Conservation (phyloP, 2,329 filamentous ascomycete genomes). For the Fusarium sp. region DNA sequence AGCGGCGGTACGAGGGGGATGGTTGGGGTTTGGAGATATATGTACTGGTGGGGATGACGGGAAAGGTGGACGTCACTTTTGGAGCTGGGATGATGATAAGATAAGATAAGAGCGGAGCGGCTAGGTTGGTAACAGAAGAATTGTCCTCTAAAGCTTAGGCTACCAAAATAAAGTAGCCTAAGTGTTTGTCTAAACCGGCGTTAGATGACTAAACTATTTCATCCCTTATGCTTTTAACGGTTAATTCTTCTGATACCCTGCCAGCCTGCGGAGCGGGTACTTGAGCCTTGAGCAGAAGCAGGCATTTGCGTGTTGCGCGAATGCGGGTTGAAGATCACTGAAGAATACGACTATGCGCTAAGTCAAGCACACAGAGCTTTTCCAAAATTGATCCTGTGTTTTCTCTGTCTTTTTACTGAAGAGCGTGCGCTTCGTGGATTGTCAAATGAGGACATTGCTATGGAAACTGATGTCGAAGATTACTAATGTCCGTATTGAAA, state of each 20-base stretch:
- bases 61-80: slow-evolving; percentile 39
- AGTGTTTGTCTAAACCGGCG: no score
- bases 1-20: slow-evolving; percentile 16
- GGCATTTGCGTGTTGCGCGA: no score
- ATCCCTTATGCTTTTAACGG: no score
- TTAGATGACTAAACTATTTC: no score
- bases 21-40: slow-evolving; percentile 34
- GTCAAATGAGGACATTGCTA: no score
- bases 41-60: slow-evolving; percentile 41
- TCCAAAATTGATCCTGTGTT: not conserved
- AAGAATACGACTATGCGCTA: slow-evolving; percentile 21
- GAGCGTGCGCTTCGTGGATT: not conserved
- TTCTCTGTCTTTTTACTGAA: not conserved
- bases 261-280: no score
- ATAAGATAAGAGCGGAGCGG: slow-evolving; percentile 12
- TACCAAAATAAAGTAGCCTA: no score
- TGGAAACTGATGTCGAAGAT: not conserved
- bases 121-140: no score
- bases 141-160: no score
- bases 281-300: no score
- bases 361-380: not conserved
- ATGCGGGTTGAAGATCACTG: not conserved
- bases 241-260: no score
- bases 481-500: not conserved
- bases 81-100: slow-evolving; percentile 32